A percentile compares a stretch with the other conserved stretches of the same genome.
These are phyloP conservation scores for Starmera pachycereana DNA, from an alignment of 805 yeast genomes.

Conservation along the genomic window DNA sequence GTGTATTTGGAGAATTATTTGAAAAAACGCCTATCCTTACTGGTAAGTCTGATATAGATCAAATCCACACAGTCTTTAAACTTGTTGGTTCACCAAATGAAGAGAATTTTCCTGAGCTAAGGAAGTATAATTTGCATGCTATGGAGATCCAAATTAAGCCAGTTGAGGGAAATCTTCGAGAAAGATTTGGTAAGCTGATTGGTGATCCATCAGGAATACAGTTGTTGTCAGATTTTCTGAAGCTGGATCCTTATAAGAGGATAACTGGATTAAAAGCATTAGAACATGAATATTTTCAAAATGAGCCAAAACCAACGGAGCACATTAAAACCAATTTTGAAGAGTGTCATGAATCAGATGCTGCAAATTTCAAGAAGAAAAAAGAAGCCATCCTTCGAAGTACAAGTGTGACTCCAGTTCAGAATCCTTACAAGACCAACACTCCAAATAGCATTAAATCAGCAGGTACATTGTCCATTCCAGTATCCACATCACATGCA, in stretches of 20 bases:
- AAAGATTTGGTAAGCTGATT: constrained; percentile 30
- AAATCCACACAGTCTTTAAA: constrained; percentile 70
- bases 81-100: constrained; percentile 72
- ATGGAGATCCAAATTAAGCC: constrained; percentile 31
- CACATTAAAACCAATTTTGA: constrained; percentile 44
- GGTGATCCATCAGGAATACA: constrained; percentile 35
- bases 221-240: constrained; percentile 51
- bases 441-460: no score
- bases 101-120: constrained; percentile 51
- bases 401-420: no score
- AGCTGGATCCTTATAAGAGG: constrained; percentile 62
- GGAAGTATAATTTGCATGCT: constrained; percentile 41
- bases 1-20: constrained; percentile 89
- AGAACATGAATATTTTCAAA: constrained; percentile 55
- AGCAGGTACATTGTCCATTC: not conserved
- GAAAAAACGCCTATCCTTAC: constrained; percentile 72
- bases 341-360: constrained; percentile 86
- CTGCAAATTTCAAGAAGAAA: constrained; percentile 42
- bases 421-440: no score
- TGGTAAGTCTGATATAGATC: constrained; percentile 82
- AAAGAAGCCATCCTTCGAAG: not conserved
- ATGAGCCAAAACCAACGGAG: constrained; percentile 56
- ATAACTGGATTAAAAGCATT: constrained; percentile 75
- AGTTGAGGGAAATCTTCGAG: constrained; percentile 32
- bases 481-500: not conserved